A percentile compares a stretch with the other conserved stretches of the same genome.
Conservation (phyloP, 1,284 basidiomycete species). For the Cryptococcus maquisensis region DNA sequence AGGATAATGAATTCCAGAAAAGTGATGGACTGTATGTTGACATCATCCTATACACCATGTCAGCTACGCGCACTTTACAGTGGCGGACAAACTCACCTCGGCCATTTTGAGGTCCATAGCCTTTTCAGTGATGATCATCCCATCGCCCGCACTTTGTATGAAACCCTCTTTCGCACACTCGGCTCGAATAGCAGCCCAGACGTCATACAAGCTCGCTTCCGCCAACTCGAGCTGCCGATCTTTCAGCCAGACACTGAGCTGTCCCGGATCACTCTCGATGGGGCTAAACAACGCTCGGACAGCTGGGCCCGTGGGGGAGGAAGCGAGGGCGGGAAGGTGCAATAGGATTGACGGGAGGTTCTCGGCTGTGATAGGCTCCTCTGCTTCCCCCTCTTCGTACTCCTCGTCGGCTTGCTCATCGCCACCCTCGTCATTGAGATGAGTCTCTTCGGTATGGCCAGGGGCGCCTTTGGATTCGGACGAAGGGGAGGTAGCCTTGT, state of each 20-base stretch:
- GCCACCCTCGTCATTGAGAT: neutral
- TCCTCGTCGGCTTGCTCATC: conserved; percentile 15
- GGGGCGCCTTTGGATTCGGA: too few relatives aligned
- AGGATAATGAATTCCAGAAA: conserved; percentile 37
- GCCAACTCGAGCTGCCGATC: conserved; percentile 28
- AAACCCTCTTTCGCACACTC: conserved; percentile 26
- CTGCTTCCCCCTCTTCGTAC: conserved; percentile 10
- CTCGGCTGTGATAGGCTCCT: conserved; percentile 15
- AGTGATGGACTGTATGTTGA: conserved; percentile 34
- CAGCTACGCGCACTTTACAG: neutral
- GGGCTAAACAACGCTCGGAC: conserved; percentile 29
- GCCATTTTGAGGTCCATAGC: conserved; percentile 59
- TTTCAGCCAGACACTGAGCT: conserved; percentile 24
- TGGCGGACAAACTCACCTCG: conserved; percentile 56
- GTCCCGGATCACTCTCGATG: conserved; percentile 14
- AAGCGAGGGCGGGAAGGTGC: conserved; percentile 20
- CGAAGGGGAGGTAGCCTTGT: too few relatives aligned
- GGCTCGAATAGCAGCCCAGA: conserved; percentile 24
- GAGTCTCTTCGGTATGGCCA: too few relatives aligned
- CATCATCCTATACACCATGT: conserved; percentile 30
- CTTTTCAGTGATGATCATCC: conserved; percentile 36
- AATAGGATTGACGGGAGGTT: conserved; percentile 31
- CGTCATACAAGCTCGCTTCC: conserved; percentile 25
- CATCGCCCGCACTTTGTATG: conserved; percentile 13
- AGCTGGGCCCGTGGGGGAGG: conserved; percentile 3